These are phyloP conservation scores for Rhynchospora pubera DNA, from an alignment of 176 grass and related monocot species.

Conservation along the genomic window DNA sequence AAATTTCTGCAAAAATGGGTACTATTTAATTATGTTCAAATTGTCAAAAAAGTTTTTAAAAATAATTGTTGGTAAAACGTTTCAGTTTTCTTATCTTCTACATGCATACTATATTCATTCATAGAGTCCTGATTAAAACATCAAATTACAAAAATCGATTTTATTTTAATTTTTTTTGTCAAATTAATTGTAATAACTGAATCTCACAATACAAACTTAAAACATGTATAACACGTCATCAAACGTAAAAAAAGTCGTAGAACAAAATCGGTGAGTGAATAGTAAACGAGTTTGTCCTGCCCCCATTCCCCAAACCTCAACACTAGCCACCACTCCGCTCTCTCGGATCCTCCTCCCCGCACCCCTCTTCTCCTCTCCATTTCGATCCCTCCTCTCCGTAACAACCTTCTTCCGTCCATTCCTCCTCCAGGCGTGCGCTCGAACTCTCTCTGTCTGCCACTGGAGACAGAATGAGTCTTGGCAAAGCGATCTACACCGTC, in stretches of 20 bases:
- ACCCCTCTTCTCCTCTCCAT: constrained; percentile 21
- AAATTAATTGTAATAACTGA: too few species aligned
- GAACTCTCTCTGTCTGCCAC: background rate
- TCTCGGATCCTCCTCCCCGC: background rate
- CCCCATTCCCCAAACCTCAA: constrained; percentile 6
- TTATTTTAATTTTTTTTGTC: too few species aligned
- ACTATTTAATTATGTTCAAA: too few species aligned
- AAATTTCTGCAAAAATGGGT: too few species aligned
- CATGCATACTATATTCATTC: too few species aligned
- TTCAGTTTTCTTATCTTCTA: too few species aligned
- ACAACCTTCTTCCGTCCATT: background rate
- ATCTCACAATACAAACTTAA: too few species aligned
- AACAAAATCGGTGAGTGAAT: background rate
- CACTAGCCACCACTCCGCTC: constrained; percentile 25
- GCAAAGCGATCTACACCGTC: constrained; percentile 86
- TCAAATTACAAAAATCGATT: too few species aligned
- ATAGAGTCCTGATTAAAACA: too few species aligned
- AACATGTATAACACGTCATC: background rate
- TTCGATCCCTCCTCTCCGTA: background rate
- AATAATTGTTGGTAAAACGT: too few species aligned
- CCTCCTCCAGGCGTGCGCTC: background rate
- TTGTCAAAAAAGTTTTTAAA: too few species aligned
- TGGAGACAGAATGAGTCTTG: constrained; percentile 51
- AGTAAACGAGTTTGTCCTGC: background rate
- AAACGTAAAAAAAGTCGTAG: constrained; percentile 6